Evolutionary conservation across 345 rosid species (phyloP).

Genomic region (Ceriops decandra): DNA sequence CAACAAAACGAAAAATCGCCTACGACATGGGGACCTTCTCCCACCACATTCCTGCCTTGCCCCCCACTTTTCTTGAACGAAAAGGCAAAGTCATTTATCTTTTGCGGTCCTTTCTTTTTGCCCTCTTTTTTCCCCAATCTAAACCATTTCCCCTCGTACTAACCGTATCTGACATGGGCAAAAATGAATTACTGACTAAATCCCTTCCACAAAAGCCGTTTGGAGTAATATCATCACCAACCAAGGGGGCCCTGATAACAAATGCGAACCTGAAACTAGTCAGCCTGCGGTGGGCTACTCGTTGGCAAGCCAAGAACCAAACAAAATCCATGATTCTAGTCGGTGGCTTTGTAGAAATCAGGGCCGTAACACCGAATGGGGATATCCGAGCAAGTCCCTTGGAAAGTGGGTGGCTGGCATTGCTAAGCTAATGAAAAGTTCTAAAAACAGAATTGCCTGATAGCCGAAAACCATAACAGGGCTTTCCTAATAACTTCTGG

Average conservation of each 20-base stretch:
- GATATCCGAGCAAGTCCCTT: no score
- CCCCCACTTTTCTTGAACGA: slow-evolving; percentile 15
- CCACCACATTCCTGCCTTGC: background rate
- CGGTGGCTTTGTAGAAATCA: no score
- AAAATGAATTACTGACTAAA: background rate
- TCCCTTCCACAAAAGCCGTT: slow-evolving; percentile 3
- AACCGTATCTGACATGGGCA: background rate
- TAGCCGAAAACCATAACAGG: background rate
- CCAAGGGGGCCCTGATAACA: slow-evolving; percentile 5
- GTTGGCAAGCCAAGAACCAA: background rate
- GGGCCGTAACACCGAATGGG: no score
- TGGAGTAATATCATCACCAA: slow-evolving; percentile 25
- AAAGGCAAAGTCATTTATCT: background rate
- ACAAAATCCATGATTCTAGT: no score
- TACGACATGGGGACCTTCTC: background rate
- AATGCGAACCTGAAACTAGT: slow-evolving; percentile 4
- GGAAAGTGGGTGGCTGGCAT: no score
- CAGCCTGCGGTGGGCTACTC: background rate
- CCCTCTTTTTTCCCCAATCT: background rate
- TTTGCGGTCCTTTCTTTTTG: background rate
- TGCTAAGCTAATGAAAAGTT: background rate
- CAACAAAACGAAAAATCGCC: background rate
- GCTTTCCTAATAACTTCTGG: background rate
- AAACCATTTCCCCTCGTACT: background rate
- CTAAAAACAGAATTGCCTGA: background rate